Conservation (phyloP, 306 rosid species). For the Cajanus cajan region DNA sequence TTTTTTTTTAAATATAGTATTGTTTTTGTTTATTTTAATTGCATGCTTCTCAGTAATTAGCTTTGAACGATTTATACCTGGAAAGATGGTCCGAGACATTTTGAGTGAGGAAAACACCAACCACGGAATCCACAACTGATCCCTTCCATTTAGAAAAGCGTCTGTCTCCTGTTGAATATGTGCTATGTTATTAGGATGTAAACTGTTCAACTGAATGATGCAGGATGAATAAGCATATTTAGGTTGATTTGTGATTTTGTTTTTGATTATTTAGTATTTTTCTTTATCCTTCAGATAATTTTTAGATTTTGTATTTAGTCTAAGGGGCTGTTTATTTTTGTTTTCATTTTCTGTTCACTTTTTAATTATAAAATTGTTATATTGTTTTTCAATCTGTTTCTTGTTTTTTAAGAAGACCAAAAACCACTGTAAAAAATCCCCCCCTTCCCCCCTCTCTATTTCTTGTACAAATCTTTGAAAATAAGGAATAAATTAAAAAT, state of each 20-base stretch:
- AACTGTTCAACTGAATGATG: conserved; percentile 7
- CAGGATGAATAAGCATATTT: not conserved
- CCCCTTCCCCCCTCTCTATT: too few species aligned
- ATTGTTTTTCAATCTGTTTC: too few species aligned
- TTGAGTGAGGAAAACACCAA: conserved; percentile 92
- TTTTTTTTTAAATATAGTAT: not conserved
- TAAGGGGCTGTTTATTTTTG: not conserved
- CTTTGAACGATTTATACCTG: conserved; percentile 45
- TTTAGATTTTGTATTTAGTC: not conserved
- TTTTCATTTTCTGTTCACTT: too few species aligned
- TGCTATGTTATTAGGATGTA: conserved; percentile 15
- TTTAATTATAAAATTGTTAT: too few species aligned
- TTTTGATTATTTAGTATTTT: not conserved
- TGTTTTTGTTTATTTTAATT: conserved; percentile 7
- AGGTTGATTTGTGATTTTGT: not conserved
- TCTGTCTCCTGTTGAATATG: conserved; percentile 73
- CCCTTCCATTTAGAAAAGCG: conserved; percentile 94
- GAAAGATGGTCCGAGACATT: conserved; percentile 95
- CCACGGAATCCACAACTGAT: conserved; percentile 84
- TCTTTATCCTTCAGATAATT: not conserved
- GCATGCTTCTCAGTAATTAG: not conserved
- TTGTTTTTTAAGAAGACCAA: too few species aligned
- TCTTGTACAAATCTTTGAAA: too few species aligned
- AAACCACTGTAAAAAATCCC: too few species aligned
- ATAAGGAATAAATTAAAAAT: too few species aligned